Percentiles rank a stretch among this genome's conserved stretches.
These are phyloP conservation scores for Acacia pycnantha DNA, from an alignment of 331 rosid genomes.

Conservation along the genomic window DNA sequence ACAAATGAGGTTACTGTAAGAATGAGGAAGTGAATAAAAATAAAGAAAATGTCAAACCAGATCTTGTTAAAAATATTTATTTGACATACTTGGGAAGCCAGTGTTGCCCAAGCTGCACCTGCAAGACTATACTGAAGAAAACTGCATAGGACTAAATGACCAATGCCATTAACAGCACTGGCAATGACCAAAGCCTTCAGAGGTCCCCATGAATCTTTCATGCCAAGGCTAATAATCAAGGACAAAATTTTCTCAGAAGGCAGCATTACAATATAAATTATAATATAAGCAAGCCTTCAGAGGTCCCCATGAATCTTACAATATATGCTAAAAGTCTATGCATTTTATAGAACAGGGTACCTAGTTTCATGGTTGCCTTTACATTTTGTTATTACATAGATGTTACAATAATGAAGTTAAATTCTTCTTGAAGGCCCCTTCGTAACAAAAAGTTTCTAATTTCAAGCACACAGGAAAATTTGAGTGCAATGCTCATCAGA, in stretches of 20 bases:
- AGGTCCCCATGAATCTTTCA: slow-evolving; percentile 93
- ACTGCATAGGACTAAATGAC: slow-evolving; percentile 64
- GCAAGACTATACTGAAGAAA: slow-evolving; percentile 59
- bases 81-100: slow-evolving; percentile 65
- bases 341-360: neutral
- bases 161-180: slow-evolving; percentile 60
- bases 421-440: neutral
- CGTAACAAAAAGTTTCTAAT: neutral
- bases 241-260: neutral
- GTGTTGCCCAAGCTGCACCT: slow-evolving; percentile 90
- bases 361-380: neutral
- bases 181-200: slow-evolving; percentile 73
- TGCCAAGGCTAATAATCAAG: slow-evolving; percentile 63
- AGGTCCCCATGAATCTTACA: too few relatives aligned
- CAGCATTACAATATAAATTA: neutral
- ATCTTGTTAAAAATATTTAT: neutral
- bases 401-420: neutral
- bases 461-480: neutral
- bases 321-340: neutral
- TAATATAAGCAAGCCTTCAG: neutral
- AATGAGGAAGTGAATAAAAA: slow-evolving; percentile 1
- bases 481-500: neutral
- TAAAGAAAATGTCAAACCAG: neutral
- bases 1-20: neutral
- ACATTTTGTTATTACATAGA: neutral